A percentile compares a stretch with the other conserved stretches of the same genome.
These are phyloP conservation scores for Harringtonia lauricola DNA, from an alignment of 2,329 filamentous ascomycete species.

Conservation along the genomic window DNA sequence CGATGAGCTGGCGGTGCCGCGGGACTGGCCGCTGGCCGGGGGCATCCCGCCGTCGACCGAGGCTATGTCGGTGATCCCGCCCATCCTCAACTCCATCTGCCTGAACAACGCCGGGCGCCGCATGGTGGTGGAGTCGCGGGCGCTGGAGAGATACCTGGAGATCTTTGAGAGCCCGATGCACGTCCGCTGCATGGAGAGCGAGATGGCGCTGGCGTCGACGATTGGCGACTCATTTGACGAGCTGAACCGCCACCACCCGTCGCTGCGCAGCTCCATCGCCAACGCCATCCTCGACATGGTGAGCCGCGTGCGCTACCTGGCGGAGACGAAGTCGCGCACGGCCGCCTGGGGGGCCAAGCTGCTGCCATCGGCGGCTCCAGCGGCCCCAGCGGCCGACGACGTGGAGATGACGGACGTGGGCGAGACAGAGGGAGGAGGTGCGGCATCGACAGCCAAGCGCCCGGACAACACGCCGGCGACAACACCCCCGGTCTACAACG, in stretches of 20 bases:
- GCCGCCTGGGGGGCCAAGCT: slow-evolving; percentile 72
- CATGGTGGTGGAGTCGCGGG: slow-evolving; percentile 72
- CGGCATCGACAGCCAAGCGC: too few relatives aligned
- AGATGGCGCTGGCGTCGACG: slow-evolving; percentile 55
- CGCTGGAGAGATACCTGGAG: slow-evolving; percentile 79
- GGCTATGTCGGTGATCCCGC: slow-evolving; percentile 76
- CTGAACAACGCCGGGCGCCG: slow-evolving; percentile 80
- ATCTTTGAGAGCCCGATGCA: slow-evolving; percentile 93
- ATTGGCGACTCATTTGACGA: slow-evolving; percentile 88
- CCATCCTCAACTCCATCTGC: slow-evolving; percentile 87
- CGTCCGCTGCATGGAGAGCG: slow-evolving; percentile 67
- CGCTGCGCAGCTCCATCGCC: slow-evolving; percentile 67
- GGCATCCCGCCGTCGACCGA: slow-evolving; percentile 83
- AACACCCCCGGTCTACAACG: slow-evolving; percentile 14
- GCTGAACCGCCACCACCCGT: slow-evolving; percentile 83
- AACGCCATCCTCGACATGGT: slow-evolving; percentile 86
- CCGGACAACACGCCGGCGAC: not conserved
- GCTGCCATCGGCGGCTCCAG: slow-evolving; percentile 40
- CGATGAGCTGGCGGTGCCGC: slow-evolving; percentile 34
- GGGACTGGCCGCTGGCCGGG: slow-evolving; percentile 39
- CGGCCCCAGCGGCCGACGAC: slow-evolving; percentile 30
- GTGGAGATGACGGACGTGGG: slow-evolving; percentile 53
- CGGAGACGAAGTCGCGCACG: slow-evolving; percentile 55
- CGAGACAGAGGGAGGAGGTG: not conserved
- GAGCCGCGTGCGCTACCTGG: slow-evolving; percentile 65